These are phyloP conservation scores for Eucalyptus erythrocorys DNA, from an alignment of 345 rosid species.

Conservation along the genomic window DNA sequence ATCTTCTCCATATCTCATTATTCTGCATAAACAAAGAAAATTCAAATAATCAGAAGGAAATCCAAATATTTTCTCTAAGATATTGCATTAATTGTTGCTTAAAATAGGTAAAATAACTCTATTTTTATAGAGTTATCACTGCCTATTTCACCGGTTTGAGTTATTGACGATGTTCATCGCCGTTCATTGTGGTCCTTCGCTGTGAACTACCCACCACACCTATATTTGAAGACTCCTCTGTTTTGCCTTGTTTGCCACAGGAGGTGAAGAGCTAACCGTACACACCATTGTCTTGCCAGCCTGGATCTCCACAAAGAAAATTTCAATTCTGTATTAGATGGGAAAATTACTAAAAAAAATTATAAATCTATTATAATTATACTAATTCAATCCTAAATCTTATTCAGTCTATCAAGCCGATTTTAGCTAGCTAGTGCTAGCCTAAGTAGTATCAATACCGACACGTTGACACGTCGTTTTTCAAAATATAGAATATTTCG, in stretches of 20 bases:
- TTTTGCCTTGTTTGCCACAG: neutral
- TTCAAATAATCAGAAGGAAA: too few species aligned
- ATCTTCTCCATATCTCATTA: too few species aligned
- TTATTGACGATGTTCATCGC: neutral
- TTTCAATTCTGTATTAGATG: accelerated
- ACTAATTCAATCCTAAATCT: accelerated
- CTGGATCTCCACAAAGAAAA: neutral
- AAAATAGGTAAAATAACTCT: too few species aligned
- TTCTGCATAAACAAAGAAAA: too few species aligned
- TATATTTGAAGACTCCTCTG: neutral
- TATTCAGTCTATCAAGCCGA: accelerated
- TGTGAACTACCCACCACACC: neutral
- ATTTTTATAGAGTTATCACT: too few species aligned
- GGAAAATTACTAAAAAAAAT: neutral
- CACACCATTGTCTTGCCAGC: neutral
- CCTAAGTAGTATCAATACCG: accelerated
- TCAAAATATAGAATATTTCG: accelerated
- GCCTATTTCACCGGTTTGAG: neutral
- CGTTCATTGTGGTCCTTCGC: neutral
- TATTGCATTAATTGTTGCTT: too few species aligned
- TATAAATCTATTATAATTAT: accelerated
- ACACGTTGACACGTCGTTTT: accelerated
- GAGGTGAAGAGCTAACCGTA: neutral
- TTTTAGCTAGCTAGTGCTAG: accelerated
- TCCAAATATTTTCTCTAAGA: too few species aligned